Percentiles rank a stretch among this genome's conserved stretches.
Evolutionary conservation across 2,329 filamentous ascomycete genomes (phyloP).

Genomic region (Elsinoe necatrix): DNA sequence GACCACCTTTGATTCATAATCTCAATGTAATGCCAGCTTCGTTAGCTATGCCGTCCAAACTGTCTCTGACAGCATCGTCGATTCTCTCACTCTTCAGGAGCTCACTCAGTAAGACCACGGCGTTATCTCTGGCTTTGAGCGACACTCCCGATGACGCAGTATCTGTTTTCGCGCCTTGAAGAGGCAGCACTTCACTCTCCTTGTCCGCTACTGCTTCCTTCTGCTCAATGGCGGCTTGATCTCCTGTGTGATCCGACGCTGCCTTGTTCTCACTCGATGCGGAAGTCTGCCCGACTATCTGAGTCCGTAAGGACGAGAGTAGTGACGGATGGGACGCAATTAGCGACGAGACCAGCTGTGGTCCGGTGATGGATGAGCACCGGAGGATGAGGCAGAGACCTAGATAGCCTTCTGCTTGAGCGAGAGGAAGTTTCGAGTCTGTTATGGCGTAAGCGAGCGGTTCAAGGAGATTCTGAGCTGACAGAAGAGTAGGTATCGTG

Average conservation of each 20-base stretch:
- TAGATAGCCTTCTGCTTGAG: constrained; percentile 18
- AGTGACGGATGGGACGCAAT: background rate
- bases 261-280: background rate
- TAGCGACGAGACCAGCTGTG: background rate
- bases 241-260: background rate
- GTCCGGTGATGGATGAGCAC: background rate
- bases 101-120: constrained; percentile 29
- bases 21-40: constrained; percentile 13
- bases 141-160: constrained; percentile 23
- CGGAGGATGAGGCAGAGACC: constrained; percentile 6
- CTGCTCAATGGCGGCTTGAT: background rate
- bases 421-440: constrained; percentile 13
- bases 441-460: constrained; percentile 16
- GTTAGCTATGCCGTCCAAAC: constrained; percentile 11
- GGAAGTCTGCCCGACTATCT: background rate
- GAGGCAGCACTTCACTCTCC: background rate
- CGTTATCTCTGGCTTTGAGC: constrained; percentile 34
- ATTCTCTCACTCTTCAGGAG: constrained; percentile 30
- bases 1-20: background rate
- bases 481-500: background rate
- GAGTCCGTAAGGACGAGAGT: background rate
- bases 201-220: constrained; percentile 25
- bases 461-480: constrained; percentile 6
- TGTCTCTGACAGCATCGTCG: constrained; percentile 23
- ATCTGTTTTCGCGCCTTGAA: constrained; percentile 7